Percentiles rank a stretch among this genome's conserved stretches.
Evolutionary conservation across 2,329 filamentous ascomycete genomes (phyloP).

Genomic region (Aspergillus fischeri): DNA sequence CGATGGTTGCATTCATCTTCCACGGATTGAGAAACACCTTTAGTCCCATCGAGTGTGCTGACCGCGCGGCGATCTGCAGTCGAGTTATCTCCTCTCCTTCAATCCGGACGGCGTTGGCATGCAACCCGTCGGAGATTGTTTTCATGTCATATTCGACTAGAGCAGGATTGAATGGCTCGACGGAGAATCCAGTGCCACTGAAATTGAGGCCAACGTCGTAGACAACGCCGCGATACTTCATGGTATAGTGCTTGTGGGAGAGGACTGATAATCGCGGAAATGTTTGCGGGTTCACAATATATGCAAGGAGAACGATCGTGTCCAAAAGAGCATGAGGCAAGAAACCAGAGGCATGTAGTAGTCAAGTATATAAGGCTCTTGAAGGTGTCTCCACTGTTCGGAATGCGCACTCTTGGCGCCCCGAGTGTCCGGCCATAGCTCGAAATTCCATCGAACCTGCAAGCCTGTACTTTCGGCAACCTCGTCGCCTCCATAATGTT

Average conservation of each 20-base stretch:
- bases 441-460: too few species aligned
- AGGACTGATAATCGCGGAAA: background rate
- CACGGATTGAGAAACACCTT: slow-evolving; percentile 13
- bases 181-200: slow-evolving; percentile 2
- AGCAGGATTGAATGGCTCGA: slow-evolving; percentile 10
- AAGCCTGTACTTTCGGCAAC: too few species aligned
- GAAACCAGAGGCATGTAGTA: too few species aligned
- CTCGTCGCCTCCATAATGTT: too few species aligned
- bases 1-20: slow-evolving; percentile 10
- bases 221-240: slow-evolving; percentile 13
- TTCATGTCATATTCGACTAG: slow-evolving; percentile 11
- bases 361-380: too few species aligned
- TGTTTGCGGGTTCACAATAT: too few species aligned
- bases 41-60: slow-evolving; percentile 5
- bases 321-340: too few species aligned
- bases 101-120: slow-evolving; percentile 11
- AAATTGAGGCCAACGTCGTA: slow-evolving; percentile 14
- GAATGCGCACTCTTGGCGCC: slow-evolving; percentile 7
- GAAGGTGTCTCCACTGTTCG: background rate
- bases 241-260: background rate
- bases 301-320: too few species aligned
- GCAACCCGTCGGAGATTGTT: slow-evolving; percentile 4
- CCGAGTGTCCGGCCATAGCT: background rate
- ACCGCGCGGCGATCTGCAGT: slow-evolving; percentile 3
- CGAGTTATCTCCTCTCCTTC: slow-evolving; percentile 8